These are phyloP conservation scores for Selaginella tamariscina DNA, from an alignment of 75 land plant species.

Conservation along the genomic window DNA sequence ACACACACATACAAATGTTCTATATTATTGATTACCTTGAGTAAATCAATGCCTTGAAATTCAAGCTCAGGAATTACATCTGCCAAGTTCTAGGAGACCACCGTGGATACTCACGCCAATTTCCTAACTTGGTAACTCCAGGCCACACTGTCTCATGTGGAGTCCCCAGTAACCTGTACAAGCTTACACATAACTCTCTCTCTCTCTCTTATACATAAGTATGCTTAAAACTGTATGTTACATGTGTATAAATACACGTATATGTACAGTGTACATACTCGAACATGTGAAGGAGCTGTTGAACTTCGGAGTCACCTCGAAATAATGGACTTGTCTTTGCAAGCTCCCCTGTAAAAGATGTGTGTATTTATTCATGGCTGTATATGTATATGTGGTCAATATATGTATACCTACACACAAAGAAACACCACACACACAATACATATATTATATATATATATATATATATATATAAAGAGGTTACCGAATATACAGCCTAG, in stretches of 20 bases:
- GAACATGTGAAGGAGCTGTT: background rate
- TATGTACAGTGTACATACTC: background rate
- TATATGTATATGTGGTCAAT: too few relatives aligned
- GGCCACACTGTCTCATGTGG: constrained; percentile 92
- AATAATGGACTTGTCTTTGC: background rate
- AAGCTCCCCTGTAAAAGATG: background rate
- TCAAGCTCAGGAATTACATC: background rate
- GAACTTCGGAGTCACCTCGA: background rate
- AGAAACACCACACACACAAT: background rate
- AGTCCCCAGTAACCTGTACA: constrained; percentile 73
- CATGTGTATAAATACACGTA: background rate
- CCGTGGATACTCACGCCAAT: constrained; percentile 92
- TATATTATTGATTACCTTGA: too few relatives aligned
- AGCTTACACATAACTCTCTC: too few relatives aligned
- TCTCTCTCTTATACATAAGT: too few relatives aligned
- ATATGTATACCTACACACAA: too few relatives aligned
- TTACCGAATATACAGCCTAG: background rate
- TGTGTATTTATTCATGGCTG: too few relatives aligned
- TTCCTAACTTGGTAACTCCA: constrained; percentile 61
- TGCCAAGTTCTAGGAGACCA: constrained; percentile 26
- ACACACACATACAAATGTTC: too few relatives aligned
- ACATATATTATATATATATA: background rate
- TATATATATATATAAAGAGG: too few relatives aligned
- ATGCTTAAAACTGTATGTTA: background rate
- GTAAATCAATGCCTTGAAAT: background rate